Evolutionary conservation across 139 green algal species (phyloP).

Genomic region (Micractinium conductrix): DNA sequence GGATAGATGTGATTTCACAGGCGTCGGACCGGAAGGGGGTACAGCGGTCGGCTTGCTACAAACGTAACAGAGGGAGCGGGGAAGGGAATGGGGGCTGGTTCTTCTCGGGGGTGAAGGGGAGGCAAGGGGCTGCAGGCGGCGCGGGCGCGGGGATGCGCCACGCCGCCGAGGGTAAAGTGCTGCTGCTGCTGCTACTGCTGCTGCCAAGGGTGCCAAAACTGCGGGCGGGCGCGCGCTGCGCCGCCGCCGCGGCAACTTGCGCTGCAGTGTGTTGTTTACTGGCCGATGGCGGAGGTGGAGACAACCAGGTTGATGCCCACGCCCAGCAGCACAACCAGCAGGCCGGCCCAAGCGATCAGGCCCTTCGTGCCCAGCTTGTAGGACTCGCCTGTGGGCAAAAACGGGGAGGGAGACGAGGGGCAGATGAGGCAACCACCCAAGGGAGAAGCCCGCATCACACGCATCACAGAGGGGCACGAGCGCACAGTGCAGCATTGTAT

Average conservation of each 20-base stretch:
- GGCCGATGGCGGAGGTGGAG: slow-evolving; percentile 71
- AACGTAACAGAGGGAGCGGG: too few species aligned
- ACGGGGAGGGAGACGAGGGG: too few species aligned
- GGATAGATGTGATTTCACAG: too few species aligned
- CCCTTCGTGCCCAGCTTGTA: slow-evolving; percentile 93
- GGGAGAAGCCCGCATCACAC: too few species aligned
- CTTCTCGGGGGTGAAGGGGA: neutral
- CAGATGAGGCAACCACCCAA: too few species aligned
- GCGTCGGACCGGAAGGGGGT: too few species aligned
- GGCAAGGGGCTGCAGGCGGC: too few species aligned
- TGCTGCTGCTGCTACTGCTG: slow-evolving; percentile 18
- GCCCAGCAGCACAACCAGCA: slow-evolving; percentile 61
- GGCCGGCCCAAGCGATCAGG: slow-evolving; percentile 85
- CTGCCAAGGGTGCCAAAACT: slow-evolving; percentile 2
- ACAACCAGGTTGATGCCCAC: slow-evolving; percentile 87
- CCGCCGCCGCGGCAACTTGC: too few species aligned
- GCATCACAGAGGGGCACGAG: neutral
- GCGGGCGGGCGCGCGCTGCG: neutral
- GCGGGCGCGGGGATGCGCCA: too few species aligned
- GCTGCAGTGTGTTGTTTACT: slow-evolving; percentile 39
- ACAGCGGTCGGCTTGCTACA: too few species aligned
- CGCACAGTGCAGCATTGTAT: neutral
- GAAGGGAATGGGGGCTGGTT: neutral
- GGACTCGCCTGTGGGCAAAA: slow-evolving; percentile 65
- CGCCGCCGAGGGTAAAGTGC: too few species aligned